Evolutionary conservation across 2,329 filamentous ascomycete species (phyloP), one percentile per base, ranked within the genome.

Genomic region (Cercospora sesami): DNA sequence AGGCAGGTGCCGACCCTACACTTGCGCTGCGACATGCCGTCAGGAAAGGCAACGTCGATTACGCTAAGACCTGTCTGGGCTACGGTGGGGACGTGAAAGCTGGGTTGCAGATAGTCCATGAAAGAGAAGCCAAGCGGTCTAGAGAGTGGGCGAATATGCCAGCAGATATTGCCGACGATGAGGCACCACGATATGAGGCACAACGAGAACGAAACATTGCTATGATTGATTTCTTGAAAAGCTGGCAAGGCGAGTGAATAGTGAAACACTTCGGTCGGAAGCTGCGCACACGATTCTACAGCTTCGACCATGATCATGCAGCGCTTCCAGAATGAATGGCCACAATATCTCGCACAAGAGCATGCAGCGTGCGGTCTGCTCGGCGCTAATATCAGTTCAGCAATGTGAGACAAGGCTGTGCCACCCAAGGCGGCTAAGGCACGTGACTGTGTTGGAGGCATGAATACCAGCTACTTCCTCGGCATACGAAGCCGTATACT

Each of bases 1-100:
- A 60, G n/a, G 67, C 62, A 53, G 69, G 65, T 6, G 64, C 63
- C 8, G 55, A 69, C 36, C 9, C 39, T 10, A 57, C n/a, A 23
- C 2, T 30, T 14, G 69, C 67, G 45, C 31, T 69, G 10, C 10
- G n/a, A n/a, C 8, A 3, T 28, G 53, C 62, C 21, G 65, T 65
- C 23, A 14, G 3, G 0, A 12, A n/a, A 6, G 51, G 31, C 16
- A 67, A 65, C 4, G 7, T 69, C 26, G 61, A 67, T 14, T 65
- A 36, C 12, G 64, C 62, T 12, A 23, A 64, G n/a, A 10, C n/a
- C 10, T 69, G 67, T 63, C 36, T 69, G 21, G 9, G 45, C 21
- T 42, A 30, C 12, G 61, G 64, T 18, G 59, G 62, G 45, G 60
- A 68, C 28, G 33, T 39, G 10, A 16, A 18, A 18, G 57, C n/a